Evolutionary conservation across 2,329 filamentous ascomycete genomes (phyloP).

Genomic region (Pyrenophora tritici-repentis): DNA sequence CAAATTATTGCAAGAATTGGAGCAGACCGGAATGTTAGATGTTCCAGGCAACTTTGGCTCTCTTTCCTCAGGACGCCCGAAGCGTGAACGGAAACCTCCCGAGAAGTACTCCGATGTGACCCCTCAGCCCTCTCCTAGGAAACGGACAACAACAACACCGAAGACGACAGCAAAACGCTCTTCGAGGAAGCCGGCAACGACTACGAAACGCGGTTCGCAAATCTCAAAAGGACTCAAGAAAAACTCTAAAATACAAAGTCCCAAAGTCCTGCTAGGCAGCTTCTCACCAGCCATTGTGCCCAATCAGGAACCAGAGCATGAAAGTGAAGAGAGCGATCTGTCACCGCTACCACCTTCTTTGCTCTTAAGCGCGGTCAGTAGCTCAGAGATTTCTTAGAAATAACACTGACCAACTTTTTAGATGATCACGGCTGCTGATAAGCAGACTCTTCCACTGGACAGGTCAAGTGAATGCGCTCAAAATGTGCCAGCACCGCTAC

Average conservation of each 20-base stretch:
- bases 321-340: not conserved
- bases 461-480: constrained; percentile 3
- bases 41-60: constrained; percentile 8
- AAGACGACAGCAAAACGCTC: not conserved
- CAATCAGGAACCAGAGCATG: not conserved
- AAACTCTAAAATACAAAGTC: not conserved
- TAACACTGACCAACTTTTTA: not conserved
- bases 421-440: not conserved
- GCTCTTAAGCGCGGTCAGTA: not conserved
- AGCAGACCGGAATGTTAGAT: not conserved
- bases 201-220: not conserved
- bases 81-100: not conserved
- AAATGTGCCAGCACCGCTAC: not conserved
- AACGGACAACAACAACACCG: not conserved
- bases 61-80: constrained; percentile 8
- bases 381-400: too few species aligned
- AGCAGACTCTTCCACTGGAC: not conserved
- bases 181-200: too few species aligned
- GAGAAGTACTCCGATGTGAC: not conserved
- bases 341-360: not conserved
- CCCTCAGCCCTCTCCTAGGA: not conserved
- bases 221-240: not conserved
- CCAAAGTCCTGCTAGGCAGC: not conserved
- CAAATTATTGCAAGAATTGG: not conserved
- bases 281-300: not conserved